Percentiles rank a stretch among this genome's conserved stretches.
Conservation (phyloP, 2,329 filamentous ascomycete genomes). For the Diaporthe australafricana region DNA sequence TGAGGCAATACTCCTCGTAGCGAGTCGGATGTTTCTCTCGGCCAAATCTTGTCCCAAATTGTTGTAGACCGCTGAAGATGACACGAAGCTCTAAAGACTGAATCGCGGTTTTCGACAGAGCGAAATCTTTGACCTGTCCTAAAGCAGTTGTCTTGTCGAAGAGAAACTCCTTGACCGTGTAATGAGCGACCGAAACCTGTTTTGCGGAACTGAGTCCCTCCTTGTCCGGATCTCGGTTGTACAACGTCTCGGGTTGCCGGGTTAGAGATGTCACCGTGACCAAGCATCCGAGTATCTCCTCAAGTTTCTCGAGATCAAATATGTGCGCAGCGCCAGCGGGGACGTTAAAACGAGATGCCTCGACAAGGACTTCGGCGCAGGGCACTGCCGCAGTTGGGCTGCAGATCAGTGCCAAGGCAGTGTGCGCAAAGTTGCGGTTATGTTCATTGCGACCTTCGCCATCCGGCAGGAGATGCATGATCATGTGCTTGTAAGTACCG, state of each 20-base stretch:
- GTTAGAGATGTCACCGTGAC: not conserved
- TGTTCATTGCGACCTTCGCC: not conserved
- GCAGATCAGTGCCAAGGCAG: slow-evolving; percentile 23
- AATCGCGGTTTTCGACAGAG: not conserved
- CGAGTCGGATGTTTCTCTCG: not conserved
- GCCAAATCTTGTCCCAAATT: not conserved
- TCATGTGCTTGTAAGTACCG: slow-evolving; percentile 4
- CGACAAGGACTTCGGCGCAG: slow-evolving; percentile 5
- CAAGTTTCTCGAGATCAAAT: not conserved
- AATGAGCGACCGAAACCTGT: slow-evolving; percentile 24
- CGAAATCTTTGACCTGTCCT: not conserved
- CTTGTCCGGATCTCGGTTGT: not conserved
- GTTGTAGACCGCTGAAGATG: slow-evolving; percentile 19
- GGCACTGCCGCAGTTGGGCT: not conserved
- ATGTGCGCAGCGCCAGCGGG: not conserved
- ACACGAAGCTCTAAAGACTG: slow-evolving; percentile 16
- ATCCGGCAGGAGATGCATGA: not conserved
- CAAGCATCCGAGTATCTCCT: slow-evolving; percentile 19
- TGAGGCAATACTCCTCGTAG: not conserved
- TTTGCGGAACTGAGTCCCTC: not conserved
- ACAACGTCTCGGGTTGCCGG: not conserved
- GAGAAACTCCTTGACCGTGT: slow-evolving; percentile 33
- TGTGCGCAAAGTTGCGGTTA: slow-evolving; percentile 17
- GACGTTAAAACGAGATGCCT: not conserved
- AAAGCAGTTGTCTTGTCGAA: not conserved